Conservation (phyloP, 169 alveolate species). For the Eimeria tenella region DNA sequence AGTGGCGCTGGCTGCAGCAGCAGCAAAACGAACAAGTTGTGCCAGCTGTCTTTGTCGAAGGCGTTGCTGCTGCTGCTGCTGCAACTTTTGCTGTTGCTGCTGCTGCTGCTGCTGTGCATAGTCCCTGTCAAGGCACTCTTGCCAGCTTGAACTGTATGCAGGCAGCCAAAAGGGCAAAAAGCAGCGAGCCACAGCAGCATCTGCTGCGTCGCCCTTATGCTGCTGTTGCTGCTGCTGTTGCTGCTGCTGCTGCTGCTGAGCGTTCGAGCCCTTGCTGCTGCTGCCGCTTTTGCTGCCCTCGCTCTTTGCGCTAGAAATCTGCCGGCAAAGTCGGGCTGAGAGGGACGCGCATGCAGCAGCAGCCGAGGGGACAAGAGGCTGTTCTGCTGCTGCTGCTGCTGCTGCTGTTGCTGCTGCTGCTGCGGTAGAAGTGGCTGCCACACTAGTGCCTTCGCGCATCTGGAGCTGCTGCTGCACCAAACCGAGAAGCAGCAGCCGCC, state of each 20-base stretch:
- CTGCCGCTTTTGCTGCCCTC: slow-evolving; percentile 27
- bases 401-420: slow-evolving; percentile 44
- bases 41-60: slow-evolving; percentile 1
- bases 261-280: not conserved
- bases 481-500: slow-evolving; percentile 67
- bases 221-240: slow-evolving; percentile 41
- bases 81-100: slow-evolving; percentile 11
- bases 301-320: not conserved
- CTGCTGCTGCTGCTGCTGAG: slow-evolving; percentile 4
- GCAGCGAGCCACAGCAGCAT: slow-evolving; percentile 54
- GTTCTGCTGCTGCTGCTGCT: slow-evolving; percentile 59
- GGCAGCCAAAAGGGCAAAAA: slow-evolving; percentile 47
- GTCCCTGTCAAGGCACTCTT: not conserved
- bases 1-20: slow-evolving; percentile 42
- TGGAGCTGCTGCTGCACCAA: slow-evolving; percentile 64
- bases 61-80: slow-evolving; percentile 38
- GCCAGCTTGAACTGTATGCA: not conserved
- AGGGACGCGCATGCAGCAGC: slow-evolving; percentile 33
- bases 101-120: slow-evolving; percentile 24
- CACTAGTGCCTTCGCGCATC: not conserved
- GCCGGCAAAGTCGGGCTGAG: slow-evolving; percentile 7
- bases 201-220: not conserved
- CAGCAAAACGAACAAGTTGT: slow-evolving; percentile 1
- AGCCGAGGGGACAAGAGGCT: not conserved
- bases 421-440: not conserved